Evolutionary conservation across 2,329 filamentous ascomycete species (phyloP).

Genomic region (Pestalotiopsis fici): DNA sequence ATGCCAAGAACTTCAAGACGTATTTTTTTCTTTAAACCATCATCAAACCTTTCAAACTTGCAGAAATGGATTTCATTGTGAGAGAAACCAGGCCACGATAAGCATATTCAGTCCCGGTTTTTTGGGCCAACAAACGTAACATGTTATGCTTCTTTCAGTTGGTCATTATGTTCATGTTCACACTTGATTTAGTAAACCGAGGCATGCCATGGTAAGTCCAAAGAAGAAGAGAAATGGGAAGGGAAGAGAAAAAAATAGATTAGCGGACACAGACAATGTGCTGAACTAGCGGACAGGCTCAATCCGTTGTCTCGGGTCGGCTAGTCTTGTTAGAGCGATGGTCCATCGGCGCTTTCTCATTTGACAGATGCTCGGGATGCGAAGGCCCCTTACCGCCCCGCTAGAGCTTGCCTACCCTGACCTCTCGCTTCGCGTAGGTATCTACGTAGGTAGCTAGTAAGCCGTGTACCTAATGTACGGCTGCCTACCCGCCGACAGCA

Average conservation of each 20-base stretch:
- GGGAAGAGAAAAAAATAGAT: neutral
- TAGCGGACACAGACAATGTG: neutral
- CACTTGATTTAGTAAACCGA: neutral
- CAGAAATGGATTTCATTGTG: too few species aligned
- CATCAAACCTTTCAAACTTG: neutral
- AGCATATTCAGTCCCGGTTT: too few species aligned
- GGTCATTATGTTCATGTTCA: too few species aligned
- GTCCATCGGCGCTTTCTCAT: slow-evolving; percentile 4
- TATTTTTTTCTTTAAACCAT: neutral
- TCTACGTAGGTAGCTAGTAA: too few species aligned
- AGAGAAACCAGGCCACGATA: too few species aligned
- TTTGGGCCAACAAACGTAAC: too few species aligned
- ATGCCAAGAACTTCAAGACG: neutral
- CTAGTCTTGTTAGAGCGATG: neutral
- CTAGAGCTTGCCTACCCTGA: neutral
- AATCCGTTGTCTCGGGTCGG: slow-evolving; percentile 8
- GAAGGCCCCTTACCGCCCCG: neutral
- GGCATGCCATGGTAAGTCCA: neutral
- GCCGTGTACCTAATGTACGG: too few species aligned
- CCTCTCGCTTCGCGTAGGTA: neutral
- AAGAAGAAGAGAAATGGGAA: neutral
- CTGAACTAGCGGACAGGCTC: slow-evolving; percentile 1
- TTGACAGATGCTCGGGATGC: neutral
- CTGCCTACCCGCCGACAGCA: too few species aligned
- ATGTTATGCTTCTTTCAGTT: too few species aligned